Evolutionary conservation across 2,329 filamentous ascomycete species (phyloP), one percentile per base, ranked within the genome.

Genomic region (Neonectria neomacrospora): DNA sequence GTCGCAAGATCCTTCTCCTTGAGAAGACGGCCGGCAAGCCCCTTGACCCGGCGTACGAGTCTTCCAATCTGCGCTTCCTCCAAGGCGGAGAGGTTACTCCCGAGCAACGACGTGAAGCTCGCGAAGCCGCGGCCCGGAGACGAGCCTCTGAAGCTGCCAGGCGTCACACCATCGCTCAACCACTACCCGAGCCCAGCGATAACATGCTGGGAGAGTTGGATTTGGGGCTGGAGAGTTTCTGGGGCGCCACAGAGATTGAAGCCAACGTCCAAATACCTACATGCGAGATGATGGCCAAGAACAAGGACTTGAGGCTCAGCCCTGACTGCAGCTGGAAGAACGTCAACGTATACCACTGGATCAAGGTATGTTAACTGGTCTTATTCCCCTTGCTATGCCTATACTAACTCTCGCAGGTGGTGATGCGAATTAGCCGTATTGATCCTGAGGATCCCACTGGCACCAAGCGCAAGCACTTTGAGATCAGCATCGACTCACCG

Each of bases 401-500:
- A 47, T 28, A 37, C 60, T 73, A 60, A 75, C 28, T 26, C 2
- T 32, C 3, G 5, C 65, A 95, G 92, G 93, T 97, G 74, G 93
- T 97, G 65, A 92, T 97, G 88, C 91, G 94, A 55, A 90, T 97
- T 50, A 97, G 94, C 30, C 93, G 93, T 71, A 82, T 91, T 14
- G 94, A 97, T 71, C 86, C 90, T 41, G 88, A 90, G 11, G 92
- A 97, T 72, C 89, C 93, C 0, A 83, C 83, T 1, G 85, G 85
- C 37, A 85, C 82, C 66, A 94, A 94, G 74, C 88, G 94, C 67
- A 88, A 94, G 34, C 94, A 97, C 75, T 97, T 97, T 70, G 94
- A 97, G 78, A 97, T 97, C 72, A 97, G 93, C 69, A 97, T 97
- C 71, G 94, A 97, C 79, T 97, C 94, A 1, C 94, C 94, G 1